Conservation (phyloP, 768 basidiomycete species). For the Xerocomellus chrysenteron region DNA sequence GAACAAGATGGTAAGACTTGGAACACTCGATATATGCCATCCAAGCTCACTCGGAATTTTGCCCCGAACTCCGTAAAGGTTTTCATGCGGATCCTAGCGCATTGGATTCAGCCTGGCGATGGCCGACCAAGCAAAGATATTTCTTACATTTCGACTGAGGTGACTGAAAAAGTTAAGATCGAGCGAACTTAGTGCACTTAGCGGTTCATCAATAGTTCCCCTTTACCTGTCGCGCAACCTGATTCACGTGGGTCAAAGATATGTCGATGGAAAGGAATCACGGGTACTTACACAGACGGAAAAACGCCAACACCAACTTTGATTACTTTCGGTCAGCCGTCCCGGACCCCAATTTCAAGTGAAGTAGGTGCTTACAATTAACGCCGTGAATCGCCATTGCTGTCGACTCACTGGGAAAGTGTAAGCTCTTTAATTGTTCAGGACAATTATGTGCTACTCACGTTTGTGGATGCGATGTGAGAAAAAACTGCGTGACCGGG, state of each 20-base stretch:
- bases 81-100: slow-evolving; percentile 26
- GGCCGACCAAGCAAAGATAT: not conserved
- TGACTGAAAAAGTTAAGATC: slow-evolving; percentile 19
- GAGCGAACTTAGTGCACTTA: slow-evolving; percentile 12
- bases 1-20: not conserved
- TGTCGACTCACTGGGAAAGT: slow-evolving; percentile 24
- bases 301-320: slow-evolving; percentile 30
- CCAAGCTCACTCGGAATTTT: slow-evolving; percentile 19
- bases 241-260: slow-evolving; percentile 1
- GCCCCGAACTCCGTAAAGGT: slow-evolving; percentile 26
- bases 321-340: slow-evolving; percentile 1
- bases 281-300: slow-evolving; percentile 30
- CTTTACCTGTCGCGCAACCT: slow-evolving; percentile 37
- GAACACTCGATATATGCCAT: not conserved
- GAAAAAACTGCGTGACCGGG: slow-evolving; percentile 1
- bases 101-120: not conserved
- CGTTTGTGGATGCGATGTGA: slow-evolving; percentile 15
- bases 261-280: not conserved
- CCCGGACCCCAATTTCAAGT: not conserved
- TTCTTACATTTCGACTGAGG: slow-evolving; percentile 33
- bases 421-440: not conserved
- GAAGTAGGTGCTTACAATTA: slow-evolving; percentile 32
- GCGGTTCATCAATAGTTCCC: not conserved
- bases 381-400: slow-evolving; percentile 32
- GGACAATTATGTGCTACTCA: not conserved